Conservation (phyloP, 345 rosid species). For the Hypericum androsaemum region DNA sequence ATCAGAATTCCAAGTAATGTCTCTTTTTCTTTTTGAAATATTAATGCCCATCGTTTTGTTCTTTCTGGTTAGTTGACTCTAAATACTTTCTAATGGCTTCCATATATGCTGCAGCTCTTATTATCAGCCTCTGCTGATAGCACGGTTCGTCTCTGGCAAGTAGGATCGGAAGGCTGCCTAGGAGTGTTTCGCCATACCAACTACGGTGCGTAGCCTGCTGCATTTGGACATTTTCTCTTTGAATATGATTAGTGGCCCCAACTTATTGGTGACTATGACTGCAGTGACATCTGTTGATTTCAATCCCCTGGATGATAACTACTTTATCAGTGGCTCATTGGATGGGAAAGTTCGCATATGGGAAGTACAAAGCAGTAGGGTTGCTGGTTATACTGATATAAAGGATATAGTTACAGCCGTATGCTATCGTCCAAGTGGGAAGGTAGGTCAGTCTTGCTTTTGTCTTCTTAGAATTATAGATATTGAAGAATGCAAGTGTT, state of each 20-base stretch:
- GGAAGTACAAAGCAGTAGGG: conserved; percentile 43
- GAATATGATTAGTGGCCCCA: too few relatives aligned
- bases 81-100: conserved; percentile 3
- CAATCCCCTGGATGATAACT: conserved; percentile 50
- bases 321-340: conserved; percentile 54
- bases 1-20: too few relatives aligned
- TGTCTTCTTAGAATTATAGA: background rate
- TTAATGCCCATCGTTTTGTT: background rate
- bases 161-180: conserved; percentile 31
- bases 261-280: background rate
- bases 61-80: conserved; percentile 2
- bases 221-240: background rate
- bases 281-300: conserved; percentile 60
- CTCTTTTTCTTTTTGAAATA: too few relatives aligned
- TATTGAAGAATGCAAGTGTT: background rate
- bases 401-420: conserved; percentile 70
- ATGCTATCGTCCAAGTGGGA: conserved; percentile 52
- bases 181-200: conserved; percentile 31
- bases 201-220: conserved; percentile 26
- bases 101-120: conserved; percentile 23
- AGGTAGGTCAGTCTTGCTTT: conserved; percentile 26
- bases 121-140: conserved; percentile 46
- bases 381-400: conserved; percentile 52
- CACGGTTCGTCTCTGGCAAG: conserved; percentile 49
- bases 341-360: conserved; percentile 74